These are phyloP conservation scores for Wallacemonas rigidus DNA, from an alignment of 208 protist genomes.

Conservation along the genomic window DNA sequence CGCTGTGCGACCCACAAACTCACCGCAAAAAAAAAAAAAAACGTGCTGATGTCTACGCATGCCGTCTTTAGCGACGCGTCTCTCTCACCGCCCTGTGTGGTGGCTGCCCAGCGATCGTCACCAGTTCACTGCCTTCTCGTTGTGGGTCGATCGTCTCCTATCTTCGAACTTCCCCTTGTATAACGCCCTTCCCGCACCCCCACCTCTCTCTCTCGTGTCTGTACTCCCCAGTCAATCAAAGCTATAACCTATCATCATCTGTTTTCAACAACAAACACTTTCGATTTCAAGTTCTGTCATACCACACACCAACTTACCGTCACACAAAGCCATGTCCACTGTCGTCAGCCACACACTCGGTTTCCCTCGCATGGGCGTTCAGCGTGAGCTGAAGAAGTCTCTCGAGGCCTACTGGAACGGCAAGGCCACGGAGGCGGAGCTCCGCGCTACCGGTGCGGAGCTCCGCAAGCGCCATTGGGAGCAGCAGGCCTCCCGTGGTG, in stretches of 20 bases:
- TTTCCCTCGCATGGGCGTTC: slow-evolving; percentile 83
- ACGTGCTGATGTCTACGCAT: too few species aligned
- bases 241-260: slow-evolving; percentile 11
- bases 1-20: not conserved
- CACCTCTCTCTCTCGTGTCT: slow-evolving; percentile 3
- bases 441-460: slow-evolving; percentile 39
- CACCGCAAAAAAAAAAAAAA: too few species aligned
- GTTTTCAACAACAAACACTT: not conserved
- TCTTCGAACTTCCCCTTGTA: slow-evolving; percentile 3
- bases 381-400: slow-evolving; percentile 82
- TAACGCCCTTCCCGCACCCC: slow-evolving; percentile 1
- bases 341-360: slow-evolving; percentile 65
- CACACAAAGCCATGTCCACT: not conserved
- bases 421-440: slow-evolving; percentile 44
- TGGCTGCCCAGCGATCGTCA: too few species aligned
- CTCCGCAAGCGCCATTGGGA: slow-evolving; percentile 46
- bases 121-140: too few species aligned
- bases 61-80: slow-evolving; percentile 10
- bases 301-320: slow-evolving; percentile 10
- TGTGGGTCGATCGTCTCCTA: not conserved
- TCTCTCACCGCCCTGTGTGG: too few species aligned
- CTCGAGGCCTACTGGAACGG: slow-evolving; percentile 88
- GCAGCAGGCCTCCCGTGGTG: slow-evolving; percentile 48
- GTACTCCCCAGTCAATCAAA: slow-evolving; percentile 12
- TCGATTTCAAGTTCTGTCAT: not conserved